Evolutionary conservation across 768 basidiomycete species (phyloP).

Genomic region (Cystofilobasidium capitatum): DNA sequence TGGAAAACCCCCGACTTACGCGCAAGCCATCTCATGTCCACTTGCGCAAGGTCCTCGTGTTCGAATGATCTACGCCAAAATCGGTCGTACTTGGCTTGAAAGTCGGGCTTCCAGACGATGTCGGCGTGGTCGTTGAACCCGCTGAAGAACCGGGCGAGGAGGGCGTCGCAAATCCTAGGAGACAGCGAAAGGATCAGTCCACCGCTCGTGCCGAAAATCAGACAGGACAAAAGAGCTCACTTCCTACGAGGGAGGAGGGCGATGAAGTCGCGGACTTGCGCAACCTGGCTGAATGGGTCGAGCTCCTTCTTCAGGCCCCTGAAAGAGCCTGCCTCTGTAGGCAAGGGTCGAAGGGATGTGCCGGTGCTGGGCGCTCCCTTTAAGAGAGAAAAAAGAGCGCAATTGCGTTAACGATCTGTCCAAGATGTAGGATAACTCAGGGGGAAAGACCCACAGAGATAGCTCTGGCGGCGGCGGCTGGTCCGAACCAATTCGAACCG

Average conservation of each 20-base stretch:
- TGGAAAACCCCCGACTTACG: neutral
- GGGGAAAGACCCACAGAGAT: neutral
- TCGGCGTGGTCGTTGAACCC: constrained; percentile 27
- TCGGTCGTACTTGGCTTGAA: constrained; percentile 26
- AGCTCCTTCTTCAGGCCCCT: neutral
- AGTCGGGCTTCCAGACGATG: constrained; percentile 30
- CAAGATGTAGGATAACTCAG: neutral
- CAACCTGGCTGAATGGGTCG: constrained; percentile 25
- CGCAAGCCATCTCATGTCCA: constrained; percentile 29
- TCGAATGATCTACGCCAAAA: constrained; percentile 28
- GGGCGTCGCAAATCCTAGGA: constrained; percentile 25
- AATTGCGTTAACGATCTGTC: too few species aligned
- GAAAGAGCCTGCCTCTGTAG: neutral
- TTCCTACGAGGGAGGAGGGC: constrained; percentile 15
- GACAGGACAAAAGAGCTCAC: neutral
- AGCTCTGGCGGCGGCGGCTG: neutral
- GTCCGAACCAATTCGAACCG: neutral
- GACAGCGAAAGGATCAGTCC: constrained; percentile 3
- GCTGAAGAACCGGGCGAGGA: constrained; percentile 23
- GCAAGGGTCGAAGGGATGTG: neutral
- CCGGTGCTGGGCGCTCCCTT: neutral
- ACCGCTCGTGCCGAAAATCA: neutral
- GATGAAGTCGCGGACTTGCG: constrained; percentile 27
- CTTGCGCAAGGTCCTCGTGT: constrained; percentile 17
- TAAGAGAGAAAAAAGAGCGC: too few species aligned